Conservation (phyloP, 805 yeast genomes). For the Ascoidea asiatica region DNA sequence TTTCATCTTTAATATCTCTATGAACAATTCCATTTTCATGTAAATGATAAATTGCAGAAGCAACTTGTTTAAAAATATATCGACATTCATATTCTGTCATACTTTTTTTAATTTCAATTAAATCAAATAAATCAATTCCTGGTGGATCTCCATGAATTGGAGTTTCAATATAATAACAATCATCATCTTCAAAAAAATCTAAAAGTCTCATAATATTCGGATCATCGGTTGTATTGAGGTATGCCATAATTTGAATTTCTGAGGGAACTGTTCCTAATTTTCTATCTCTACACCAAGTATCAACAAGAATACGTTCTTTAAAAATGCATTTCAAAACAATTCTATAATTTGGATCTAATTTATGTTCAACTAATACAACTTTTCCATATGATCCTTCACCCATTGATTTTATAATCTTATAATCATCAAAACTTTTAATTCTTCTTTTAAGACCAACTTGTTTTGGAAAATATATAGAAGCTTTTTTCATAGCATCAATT, state of each 20-base stretch:
- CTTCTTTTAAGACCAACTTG: conserved; percentile 57
- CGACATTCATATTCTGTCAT: conserved; percentile 73
- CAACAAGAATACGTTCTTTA: conserved; percentile 86
- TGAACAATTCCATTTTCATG: conserved; percentile 84
- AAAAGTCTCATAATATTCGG: conserved; percentile 75
- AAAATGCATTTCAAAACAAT: conserved; percentile 82
- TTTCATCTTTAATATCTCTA: conserved; percentile 91
- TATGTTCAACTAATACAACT: conserved; percentile 67
- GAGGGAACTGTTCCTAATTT: conserved; percentile 86
- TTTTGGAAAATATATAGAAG: conserved; percentile 24
- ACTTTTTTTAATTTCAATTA: conserved; percentile 72
- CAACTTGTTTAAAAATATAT: conserved; percentile 66
- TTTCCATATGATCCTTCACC: conserved; percentile 98
- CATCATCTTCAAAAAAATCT: conserved; percentile 88
- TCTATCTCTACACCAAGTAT: conserved; percentile 94
- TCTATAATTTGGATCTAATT: conserved; percentile 43
- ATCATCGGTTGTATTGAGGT: conserved; percentile 65
- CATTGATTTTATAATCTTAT: conserved; percentile 56
- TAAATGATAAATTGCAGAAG: conserved; percentile 65
- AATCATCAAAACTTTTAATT: conserved; percentile 59
- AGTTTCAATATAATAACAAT: conserved; percentile 81
- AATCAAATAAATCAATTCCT: conserved; percentile 85
- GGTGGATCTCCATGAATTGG: conserved; percentile 85
- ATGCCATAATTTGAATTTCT: conserved; percentile 89
- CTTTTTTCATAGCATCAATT: conserved; percentile 21